These are phyloP conservation scores for Penicillium arizonense DNA, from an alignment of 495 filamentous ascomycete species.

Conservation along the genomic window DNA sequence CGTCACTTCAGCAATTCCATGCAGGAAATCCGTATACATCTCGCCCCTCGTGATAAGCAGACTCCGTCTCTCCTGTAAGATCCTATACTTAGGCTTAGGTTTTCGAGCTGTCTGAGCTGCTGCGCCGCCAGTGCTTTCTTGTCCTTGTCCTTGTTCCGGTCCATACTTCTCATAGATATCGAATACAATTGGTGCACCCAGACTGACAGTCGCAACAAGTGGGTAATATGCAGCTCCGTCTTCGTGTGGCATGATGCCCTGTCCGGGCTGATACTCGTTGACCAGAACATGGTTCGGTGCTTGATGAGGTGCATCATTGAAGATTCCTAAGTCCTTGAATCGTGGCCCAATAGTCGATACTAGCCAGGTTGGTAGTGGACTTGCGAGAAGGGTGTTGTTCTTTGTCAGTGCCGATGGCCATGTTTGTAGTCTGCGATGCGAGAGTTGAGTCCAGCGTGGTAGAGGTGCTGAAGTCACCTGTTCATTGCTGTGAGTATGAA, in stretches of 20 bases:
- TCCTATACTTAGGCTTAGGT: constrained; percentile 58
- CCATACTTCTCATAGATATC: constrained; percentile 65
- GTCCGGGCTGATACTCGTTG: constrained; percentile 84
- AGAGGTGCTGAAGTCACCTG: constrained; percentile 58
- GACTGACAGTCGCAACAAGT: constrained; percentile 84
- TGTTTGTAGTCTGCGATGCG: constrained; percentile 84
- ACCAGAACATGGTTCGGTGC: constrained; percentile 88
- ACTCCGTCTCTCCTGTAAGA: constrained; percentile 86
- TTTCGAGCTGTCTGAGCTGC: not conserved
- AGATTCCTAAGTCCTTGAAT: constrained; percentile 60
- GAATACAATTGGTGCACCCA: constrained; percentile 74
- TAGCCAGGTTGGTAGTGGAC: constrained; percentile 78
- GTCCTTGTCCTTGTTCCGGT: constrained; percentile 11
- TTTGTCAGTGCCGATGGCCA: constrained; percentile 77
- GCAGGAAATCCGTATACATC: constrained; percentile 71
- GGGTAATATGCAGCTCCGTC: constrained; percentile 85
- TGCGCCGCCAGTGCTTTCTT: constrained; percentile 26
- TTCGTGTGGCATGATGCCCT: constrained; percentile 97
- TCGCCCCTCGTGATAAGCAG: constrained; percentile 68
- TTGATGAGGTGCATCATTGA: constrained; percentile 67
- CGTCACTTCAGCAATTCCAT: constrained; percentile 67
- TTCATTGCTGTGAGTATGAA: not conserved
- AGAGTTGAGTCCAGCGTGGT: constrained; percentile 80
- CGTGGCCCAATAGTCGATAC: constrained; percentile 60
- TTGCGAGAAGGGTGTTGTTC: constrained; percentile 70